These are phyloP conservation scores for Geotrichum reessii DNA, from an alignment of 1,139 yeast genomes.

Conservation along the genomic window DNA sequence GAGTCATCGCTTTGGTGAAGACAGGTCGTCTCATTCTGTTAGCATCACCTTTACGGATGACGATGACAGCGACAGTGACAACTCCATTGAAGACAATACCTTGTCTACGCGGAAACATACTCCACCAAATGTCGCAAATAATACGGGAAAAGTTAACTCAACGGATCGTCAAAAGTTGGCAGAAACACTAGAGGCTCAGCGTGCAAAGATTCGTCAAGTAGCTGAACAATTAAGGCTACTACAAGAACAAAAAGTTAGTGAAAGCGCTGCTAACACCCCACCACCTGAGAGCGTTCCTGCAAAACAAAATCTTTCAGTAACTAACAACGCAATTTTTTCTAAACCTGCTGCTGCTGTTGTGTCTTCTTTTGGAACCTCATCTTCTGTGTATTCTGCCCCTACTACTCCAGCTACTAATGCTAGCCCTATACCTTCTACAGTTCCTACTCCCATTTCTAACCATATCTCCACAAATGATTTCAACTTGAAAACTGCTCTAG, in stretches of 20 bases:
- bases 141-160: neutral
- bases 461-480: neutral
- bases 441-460: neutral
- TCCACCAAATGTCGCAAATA: neutral
- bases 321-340: neutral
- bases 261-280: neutral
- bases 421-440: neutral
- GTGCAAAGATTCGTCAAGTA: conserved; percentile 10
- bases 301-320: neutral
- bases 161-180: neutral
- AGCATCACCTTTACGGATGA: conserved; percentile 5
- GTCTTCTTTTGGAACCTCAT: neutral
- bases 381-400: neutral
- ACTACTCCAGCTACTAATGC: neutral
- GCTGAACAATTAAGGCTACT: conserved; percentile 5
- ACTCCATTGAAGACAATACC: neutral
- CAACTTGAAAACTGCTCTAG: neutral
- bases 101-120: neutral
- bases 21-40: conserved; percentile 14
- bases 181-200: conserved; percentile 6
- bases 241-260: conserved; percentile 3
- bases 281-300: neutral
- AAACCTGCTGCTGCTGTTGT: neutral
- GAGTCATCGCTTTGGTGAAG: conserved; percentile 13
- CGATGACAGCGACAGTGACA: neutral